Conservation (phyloP, 2,329 filamentous ascomycete species). For the Colletotrichum sp. region DNA sequence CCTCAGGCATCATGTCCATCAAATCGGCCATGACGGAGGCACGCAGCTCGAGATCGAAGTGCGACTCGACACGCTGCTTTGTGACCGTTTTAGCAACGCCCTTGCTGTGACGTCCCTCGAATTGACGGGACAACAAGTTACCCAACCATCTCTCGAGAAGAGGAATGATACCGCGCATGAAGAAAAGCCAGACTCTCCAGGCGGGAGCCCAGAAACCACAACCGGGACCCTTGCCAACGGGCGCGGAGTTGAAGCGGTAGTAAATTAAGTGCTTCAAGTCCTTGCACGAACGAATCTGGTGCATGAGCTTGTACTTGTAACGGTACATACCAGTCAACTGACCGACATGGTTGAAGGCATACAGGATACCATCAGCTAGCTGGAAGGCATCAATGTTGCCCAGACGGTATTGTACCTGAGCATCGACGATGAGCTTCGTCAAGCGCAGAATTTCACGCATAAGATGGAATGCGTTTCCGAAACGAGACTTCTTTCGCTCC, state of each 20-base stretch:
- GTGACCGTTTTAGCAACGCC: constrained; percentile 99
- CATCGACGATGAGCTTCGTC: constrained; percentile 97
- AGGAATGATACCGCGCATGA: constrained; percentile 98
- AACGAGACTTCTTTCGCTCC: constrained; percentile 98
- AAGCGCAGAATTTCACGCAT: constrained; percentile 97
- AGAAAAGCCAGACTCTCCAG: constrained; percentile 99
- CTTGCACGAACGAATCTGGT: constrained; percentile 98
- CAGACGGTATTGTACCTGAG: constrained; percentile 95
- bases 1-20: constrained; percentile 99
- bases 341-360: constrained; percentile 98
- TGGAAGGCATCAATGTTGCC: constrained; percentile 99
- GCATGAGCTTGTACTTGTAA: constrained; percentile 99
- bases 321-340: constrained; percentile 99
- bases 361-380: constrained; percentile 96
- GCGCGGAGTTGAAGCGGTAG: constrained; percentile 96
- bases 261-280: constrained; percentile 99
- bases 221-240: constrained; percentile 95
- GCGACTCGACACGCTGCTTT: constrained; percentile 97
- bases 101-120: constrained; percentile 98
- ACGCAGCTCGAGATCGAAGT: constrained; percentile 95
- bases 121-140: constrained; percentile 94
- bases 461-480: constrained; percentile 97
- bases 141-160: constrained; percentile 96
- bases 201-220: constrained; percentile 99
- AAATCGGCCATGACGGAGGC: constrained; percentile 98